Evolutionary conservation across 495 filamentous ascomycete genomes (phyloP).

Genomic region (Neurospora sp.): DNA sequence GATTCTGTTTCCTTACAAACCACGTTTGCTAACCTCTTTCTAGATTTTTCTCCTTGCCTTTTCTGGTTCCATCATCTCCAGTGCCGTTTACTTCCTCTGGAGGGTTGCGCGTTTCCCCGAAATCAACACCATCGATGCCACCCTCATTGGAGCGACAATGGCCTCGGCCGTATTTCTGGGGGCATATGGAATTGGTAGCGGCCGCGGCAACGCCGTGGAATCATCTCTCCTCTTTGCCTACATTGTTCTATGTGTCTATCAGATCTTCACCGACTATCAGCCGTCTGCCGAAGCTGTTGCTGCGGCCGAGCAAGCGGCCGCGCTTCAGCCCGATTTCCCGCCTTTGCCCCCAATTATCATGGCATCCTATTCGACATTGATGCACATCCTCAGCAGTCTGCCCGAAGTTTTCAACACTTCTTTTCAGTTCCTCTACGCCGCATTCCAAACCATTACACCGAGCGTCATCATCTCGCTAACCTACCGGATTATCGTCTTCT

Average conservation of each 20-base stretch:
- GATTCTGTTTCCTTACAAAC: not conserved
- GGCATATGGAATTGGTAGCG: constrained; percentile 88
- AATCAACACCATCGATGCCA: constrained; percentile 87
- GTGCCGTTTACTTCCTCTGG: constrained; percentile 93
- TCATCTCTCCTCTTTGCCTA: constrained; percentile 95
- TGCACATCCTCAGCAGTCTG: constrained; percentile 73
- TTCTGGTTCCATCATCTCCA: constrained; percentile 84
- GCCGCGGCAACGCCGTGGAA: constrained; percentile 91
- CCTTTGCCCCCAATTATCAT: constrained; percentile 94
- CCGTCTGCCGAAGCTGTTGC: constrained; percentile 55
- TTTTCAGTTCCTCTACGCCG: constrained; percentile 78
- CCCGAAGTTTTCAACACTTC: constrained; percentile 75
- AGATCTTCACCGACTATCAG: constrained; percentile 97
- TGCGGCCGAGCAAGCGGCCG: constrained; percentile 35
- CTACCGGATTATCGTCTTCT: constrained; percentile 88
- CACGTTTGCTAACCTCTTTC: not conserved
- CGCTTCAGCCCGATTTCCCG: constrained; percentile 68
- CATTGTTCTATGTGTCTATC: constrained; percentile 92
- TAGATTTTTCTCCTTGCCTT: constrained; percentile 81
- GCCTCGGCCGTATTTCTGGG: constrained; percentile 86
- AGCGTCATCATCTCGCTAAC: constrained; percentile 88
- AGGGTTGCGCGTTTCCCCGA: constrained; percentile 86
- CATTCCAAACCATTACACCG: constrained; percentile 86
- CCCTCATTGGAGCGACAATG: constrained; percentile 82
- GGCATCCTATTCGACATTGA: constrained; percentile 90